These are phyloP conservation scores for Leucogyrophana mollusca DNA, from an alignment of 768 basidiomycete species.

Conservation along the genomic window DNA sequence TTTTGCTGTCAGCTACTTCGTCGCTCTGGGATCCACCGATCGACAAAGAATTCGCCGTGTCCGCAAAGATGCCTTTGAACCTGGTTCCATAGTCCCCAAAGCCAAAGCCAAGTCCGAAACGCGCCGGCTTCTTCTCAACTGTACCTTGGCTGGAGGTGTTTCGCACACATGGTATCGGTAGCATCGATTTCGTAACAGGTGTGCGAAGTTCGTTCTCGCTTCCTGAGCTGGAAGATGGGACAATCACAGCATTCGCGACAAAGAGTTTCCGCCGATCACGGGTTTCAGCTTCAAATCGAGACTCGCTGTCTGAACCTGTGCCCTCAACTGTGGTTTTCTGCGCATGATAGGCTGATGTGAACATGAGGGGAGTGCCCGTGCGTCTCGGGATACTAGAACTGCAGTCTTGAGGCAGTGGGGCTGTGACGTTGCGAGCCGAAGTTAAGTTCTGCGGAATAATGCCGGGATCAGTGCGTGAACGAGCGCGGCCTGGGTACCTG, in stretches of 20 bases:
- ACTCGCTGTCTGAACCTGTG: constrained; percentile 8
- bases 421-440: constrained; percentile 4
- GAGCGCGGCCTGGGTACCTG: constrained; percentile 22
- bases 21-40: not conserved
- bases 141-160: constrained; percentile 11
- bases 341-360: constrained; percentile 8
- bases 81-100: constrained; percentile 13
- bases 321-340: constrained; percentile 10
- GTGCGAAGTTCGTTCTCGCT: constrained; percentile 22
- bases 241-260: constrained; percentile 43
- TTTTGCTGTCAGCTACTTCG: not conserved
- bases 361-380: constrained; percentile 10
- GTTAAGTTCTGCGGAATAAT: constrained; percentile 10
- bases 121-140: constrained; percentile 19
- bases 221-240: constrained; percentile 42
- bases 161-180: not conserved
- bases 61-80: constrained; percentile 3
- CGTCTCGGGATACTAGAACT: constrained; percentile 27
- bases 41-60: not conserved
- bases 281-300: constrained; percentile 36
- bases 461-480: constrained; percentile 30
- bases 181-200: constrained; percentile 15
- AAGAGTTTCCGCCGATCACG: constrained; percentile 41
- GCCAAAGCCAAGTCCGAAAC: constrained; percentile 29
- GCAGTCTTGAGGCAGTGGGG: constrained; percentile 5